Evolutionary conservation across 2,329 filamentous ascomycete genomes (phyloP).

Genomic region (Pseudogymnoascus sp.): DNA sequence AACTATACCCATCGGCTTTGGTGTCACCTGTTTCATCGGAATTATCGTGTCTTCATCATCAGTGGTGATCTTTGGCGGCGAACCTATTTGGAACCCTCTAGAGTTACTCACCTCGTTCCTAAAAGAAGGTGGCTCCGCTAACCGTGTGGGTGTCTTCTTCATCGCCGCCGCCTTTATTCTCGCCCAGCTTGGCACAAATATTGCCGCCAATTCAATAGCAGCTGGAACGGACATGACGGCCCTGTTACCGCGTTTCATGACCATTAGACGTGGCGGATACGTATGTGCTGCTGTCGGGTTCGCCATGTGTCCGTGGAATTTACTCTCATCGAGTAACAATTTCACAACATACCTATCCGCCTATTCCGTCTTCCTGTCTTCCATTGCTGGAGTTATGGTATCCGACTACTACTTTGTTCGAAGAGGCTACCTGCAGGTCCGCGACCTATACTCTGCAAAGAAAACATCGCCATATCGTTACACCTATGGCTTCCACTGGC

Average conservation of each 20-base stretch:
- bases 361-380: conserved; percentile 89
- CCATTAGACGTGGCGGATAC: conserved; percentile 80
- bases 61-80: conserved; percentile 52
- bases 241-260: conserved; percentile 69
- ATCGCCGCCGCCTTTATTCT: conserved; percentile 64
- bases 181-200: conserved; percentile 81
- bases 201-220: conserved; percentile 77
- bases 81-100: conserved; percentile 68
- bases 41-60: conserved; percentile 71
- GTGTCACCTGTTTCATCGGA: conserved; percentile 75
- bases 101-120: conserved; percentile 59
- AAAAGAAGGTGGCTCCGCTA: conserved; percentile 50
- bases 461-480: conserved; percentile 64
- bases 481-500: conserved; percentile 68
- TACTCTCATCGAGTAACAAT: conserved; percentile 66
- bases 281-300: conserved; percentile 73
- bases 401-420: conserved; percentile 83
- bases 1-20: conserved; percentile 64
- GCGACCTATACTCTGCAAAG: conserved; percentile 68
- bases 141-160: conserved; percentile 69
- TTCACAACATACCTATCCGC: conserved; percentile 89
- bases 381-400: conserved; percentile 85
- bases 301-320: conserved; percentile 79
- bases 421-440: conserved; percentile 69
- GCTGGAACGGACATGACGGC: conserved; percentile 72